Percentiles rank a stretch among this genome's conserved stretches.
These are phyloP conservation scores for Fusarium sp. DNA, from an alignment of 2,329 filamentous ascomycete genomes.

Conservation along the genomic window DNA sequence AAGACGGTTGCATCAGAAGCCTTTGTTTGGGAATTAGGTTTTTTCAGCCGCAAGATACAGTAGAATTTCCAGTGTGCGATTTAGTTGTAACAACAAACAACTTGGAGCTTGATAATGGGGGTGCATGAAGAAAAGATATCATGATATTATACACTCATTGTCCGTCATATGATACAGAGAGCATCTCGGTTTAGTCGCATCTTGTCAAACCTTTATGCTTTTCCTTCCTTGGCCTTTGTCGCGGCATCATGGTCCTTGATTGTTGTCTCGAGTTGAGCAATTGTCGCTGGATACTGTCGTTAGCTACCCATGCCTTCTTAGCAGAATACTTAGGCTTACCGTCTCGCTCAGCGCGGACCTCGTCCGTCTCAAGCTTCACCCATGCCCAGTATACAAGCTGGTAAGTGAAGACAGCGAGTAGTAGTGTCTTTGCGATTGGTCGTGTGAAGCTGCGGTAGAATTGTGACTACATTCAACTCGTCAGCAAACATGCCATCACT, in stretches of 20 bases:
- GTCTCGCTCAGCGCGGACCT: conserved; percentile 70
- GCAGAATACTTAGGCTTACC: conserved; percentile 55
- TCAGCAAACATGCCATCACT: not conserved
- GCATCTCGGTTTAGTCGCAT: not conserved
- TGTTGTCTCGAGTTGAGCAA: conserved; percentile 53
- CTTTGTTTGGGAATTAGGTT: not conserved
- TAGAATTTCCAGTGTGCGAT: not conserved
- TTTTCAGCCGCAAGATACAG: not conserved
- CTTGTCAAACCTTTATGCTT: conserved; percentile 18
- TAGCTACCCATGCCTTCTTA: conserved; percentile 10
- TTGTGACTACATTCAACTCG: conserved; percentile 58
- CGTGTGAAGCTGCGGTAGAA: conserved; percentile 83
- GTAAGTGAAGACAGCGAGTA: conserved; percentile 82
- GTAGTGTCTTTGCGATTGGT: conserved; percentile 78
- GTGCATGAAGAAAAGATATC: not conserved
- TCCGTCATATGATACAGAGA: not conserved
- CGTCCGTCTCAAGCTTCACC: conserved; percentile 79
- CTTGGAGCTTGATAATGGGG: not conserved
- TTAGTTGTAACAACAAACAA: not conserved
- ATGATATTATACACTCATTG: not conserved
- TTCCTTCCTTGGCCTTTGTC: conserved; percentile 31
- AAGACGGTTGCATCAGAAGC: not conserved
- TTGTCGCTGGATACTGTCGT: conserved; percentile 42
- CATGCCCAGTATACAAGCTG: conserved; percentile 82
- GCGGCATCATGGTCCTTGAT: conserved; percentile 51